phyloP scores from a whole-genome alignment of 129 eudicot genomes.

The Heracleum sosnowskyi region DNA sequence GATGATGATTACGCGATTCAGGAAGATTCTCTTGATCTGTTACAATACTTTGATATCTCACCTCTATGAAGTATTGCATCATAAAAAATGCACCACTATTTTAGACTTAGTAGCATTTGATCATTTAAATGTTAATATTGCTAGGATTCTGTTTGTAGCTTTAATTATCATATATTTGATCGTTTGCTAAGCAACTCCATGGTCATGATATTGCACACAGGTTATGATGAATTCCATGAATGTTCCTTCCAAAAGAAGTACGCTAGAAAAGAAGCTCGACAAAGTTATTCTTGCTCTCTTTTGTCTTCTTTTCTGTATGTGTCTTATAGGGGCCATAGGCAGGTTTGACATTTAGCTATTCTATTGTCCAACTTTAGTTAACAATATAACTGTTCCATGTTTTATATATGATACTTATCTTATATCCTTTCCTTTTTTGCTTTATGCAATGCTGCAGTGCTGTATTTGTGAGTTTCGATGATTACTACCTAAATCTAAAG shows the following conservation, averaged over 20 bases:
- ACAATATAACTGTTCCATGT: background rate
- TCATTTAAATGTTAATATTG: conserved; percentile 14
- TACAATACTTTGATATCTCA: background rate
- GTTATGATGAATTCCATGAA: conserved; percentile 99
- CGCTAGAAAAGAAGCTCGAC: conserved; percentile 94
- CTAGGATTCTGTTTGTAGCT: conserved; percentile 8
- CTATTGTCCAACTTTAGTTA: conserved; percentile 11
- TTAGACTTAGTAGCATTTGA: background rate
- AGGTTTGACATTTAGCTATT: conserved; percentile 40
- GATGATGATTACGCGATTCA: background rate
- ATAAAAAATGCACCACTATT: background rate
- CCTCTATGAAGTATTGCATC: background rate
- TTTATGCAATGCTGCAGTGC: conserved; percentile 56
- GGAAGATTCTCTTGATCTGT: background rate
- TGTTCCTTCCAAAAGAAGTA: conserved; percentile 96
- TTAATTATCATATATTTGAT: background rate
- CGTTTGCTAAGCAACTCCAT: background rate
- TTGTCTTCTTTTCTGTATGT: conserved; percentile 73
- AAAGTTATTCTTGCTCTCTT: conserved; percentile 79
- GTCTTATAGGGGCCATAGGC: conserved; percentile 96
- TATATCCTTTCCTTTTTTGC: background rate
- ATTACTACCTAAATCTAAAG: conserved; percentile 58
- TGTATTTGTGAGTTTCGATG: conserved; percentile 55
- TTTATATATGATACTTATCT: conserved; percentile 3
- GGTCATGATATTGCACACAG: conserved; percentile 28